Conservation (phyloP, 2,329 filamentous ascomycete species). For the Phialophora tarda region DNA sequence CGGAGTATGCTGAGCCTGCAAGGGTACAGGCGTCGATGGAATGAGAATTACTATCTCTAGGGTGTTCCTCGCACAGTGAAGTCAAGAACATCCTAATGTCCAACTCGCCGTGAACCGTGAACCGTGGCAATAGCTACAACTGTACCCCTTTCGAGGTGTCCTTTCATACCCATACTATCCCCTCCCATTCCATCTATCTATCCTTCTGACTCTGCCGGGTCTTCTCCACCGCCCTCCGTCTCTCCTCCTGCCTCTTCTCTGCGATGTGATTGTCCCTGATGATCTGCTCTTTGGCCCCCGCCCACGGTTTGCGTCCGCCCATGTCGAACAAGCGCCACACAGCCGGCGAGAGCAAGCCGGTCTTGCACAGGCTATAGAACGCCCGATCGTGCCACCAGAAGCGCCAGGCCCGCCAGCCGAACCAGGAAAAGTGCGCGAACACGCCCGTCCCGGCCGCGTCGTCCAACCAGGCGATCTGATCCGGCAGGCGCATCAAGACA, state of each 20-base stretch:
- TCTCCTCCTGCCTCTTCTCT: slow-evolving; percentile 20
- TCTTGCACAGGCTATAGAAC: slow-evolving; percentile 49
- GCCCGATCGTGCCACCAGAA: slow-evolving; percentile 51
- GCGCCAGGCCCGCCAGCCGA: slow-evolving; percentile 48
- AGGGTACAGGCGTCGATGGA: background rate
- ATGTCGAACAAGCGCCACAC: slow-evolving; percentile 52
- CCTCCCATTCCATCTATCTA: background rate
- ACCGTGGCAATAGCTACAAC: no score
- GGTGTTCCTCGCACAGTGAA: background rate
- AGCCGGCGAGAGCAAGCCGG: slow-evolving; percentile 51
- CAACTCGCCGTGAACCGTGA: no score
- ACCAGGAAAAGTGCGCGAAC: slow-evolving; percentile 49
- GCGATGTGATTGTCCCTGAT: slow-evolving; percentile 24
- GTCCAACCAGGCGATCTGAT: slow-evolving; percentile 52
- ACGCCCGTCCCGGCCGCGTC: slow-evolving; percentile 52
- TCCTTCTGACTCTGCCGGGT: background rate
- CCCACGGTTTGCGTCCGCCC: slow-evolving; percentile 50
- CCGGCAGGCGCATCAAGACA: slow-evolving; percentile 42
- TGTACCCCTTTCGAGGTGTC: no score
- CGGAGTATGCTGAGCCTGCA: background rate
- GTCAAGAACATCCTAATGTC: no score
- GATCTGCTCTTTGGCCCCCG: slow-evolving; percentile 45
- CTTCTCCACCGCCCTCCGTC: slow-evolving; percentile 2
- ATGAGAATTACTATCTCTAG: background rate
- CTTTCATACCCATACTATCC: no score